Conservation (phyloP, 495 filamentous ascomycete genomes). For the Penicillium waksmanii region DNA sequence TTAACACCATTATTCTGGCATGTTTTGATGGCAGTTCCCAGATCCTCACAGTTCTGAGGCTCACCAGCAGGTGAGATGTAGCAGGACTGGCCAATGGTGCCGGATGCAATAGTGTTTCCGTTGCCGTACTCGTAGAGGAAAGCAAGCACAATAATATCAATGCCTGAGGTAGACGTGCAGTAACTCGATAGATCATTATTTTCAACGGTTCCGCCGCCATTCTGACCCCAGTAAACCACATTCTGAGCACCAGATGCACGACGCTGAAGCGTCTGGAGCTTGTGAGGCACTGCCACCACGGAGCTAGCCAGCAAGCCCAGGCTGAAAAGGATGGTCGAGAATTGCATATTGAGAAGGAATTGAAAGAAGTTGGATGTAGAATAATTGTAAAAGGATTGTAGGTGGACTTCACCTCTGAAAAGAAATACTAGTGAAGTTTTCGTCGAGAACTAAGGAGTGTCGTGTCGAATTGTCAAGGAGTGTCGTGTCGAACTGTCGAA, state of each 20-base stretch:
- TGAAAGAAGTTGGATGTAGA: no score
- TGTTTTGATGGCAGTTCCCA: slow-evolving; percentile 48
- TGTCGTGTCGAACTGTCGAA: no score
- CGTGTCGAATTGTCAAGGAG: no score
- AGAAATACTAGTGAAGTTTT: no score
- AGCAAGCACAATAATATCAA: slow-evolving; percentile 56
- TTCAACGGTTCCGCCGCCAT: slow-evolving; percentile 31
- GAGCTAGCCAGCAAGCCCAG: not conserved
- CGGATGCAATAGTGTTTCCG: slow-evolving; percentile 29
- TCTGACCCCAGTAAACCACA: slow-evolving; percentile 52
- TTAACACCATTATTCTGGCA: slow-evolving; percentile 56
- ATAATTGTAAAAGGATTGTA: no score
- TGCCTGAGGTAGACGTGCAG: slow-evolving; percentile 38
- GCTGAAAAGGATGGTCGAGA: no score
- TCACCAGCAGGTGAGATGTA: slow-evolving; percentile 27
- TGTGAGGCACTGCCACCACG: not conserved
- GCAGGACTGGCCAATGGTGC: slow-evolving; percentile 32
- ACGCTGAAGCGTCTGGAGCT: not conserved
- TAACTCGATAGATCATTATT: slow-evolving; percentile 48
- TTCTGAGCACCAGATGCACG: slow-evolving; percentile 21
- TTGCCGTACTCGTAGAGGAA: slow-evolving; percentile 51
- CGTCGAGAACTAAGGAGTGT: no score
- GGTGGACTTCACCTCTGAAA: no score
- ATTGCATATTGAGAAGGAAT: no score
- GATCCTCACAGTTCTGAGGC: slow-evolving; percentile 42